phyloP scores from a whole-genome alignment of 768 basidiomycete species.

The Hypholoma fasciculare region DNA sequence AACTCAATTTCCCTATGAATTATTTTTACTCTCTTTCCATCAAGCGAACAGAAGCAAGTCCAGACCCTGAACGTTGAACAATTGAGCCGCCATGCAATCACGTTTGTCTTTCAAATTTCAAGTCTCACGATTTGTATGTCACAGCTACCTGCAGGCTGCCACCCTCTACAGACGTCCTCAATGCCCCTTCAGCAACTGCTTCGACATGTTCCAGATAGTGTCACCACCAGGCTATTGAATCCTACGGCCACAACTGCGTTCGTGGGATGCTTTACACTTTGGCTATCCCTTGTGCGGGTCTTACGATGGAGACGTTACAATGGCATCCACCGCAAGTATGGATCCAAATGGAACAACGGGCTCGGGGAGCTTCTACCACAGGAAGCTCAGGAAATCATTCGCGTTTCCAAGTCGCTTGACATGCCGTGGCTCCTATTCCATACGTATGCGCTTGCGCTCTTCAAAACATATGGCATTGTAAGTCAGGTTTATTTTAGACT shows the following conservation, averaged over 20 bases:
- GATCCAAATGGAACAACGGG: slow-evolving; percentile 28
- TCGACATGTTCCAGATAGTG: background rate
- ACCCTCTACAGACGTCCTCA: too few species aligned
- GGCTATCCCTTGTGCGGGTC: slow-evolving; percentile 31
- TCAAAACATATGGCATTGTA: slow-evolving; percentile 45
- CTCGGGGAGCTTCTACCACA: slow-evolving; percentile 36
- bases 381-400: slow-evolving; percentile 45
- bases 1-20: too few species aligned
- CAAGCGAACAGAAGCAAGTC: too few species aligned
- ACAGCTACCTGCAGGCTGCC: too few species aligned
- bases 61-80: too few species aligned
- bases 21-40: too few species aligned
- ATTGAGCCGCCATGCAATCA: too few species aligned
- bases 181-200: too few species aligned
- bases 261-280: slow-evolving; percentile 1
- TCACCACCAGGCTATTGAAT: background rate
- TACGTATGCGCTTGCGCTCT: slow-evolving; percentile 47
- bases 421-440: slow-evolving; percentile 44
- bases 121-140: too few species aligned
- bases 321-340: slow-evolving; percentile 40
- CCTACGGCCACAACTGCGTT: background rate
- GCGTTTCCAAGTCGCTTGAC: slow-evolving; percentile 36
- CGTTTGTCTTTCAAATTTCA: too few species aligned
- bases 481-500: background rate
- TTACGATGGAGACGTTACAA: slow-evolving; percentile 45